Base-by-base conservation (phyloP, 345 rosid species). In the Trapa bicornis region DNA sequence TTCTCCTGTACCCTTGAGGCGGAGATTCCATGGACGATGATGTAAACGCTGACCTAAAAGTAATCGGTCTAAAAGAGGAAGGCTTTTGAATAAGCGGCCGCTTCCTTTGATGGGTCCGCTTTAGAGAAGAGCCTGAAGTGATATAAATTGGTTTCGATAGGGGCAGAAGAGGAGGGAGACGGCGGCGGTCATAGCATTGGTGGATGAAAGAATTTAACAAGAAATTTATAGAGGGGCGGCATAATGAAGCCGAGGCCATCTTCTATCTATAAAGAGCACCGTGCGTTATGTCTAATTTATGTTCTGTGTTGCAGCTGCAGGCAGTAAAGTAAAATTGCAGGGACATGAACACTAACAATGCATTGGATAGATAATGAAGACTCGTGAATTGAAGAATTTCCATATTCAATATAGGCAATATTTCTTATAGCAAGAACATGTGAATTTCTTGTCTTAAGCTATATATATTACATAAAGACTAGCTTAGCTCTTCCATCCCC, bases 1-100 rank as follows among this genome's bases (percentile, higher is more conserved):
- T 89, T 82, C 82, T 87, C 74, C 98, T 78, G 74, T 92, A 92
- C 35, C 96, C 96, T 82, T 87, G 79, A 0, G 99, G 96, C 50
- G 97, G 86, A 76, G 88, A 73, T 22, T 94, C 97, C 96, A 91
- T 91, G 66, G 93, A 79, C 3, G 65, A 60, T 17, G 71, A 38
- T 71, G 72, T 43, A 63, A 69, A 74, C 73, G 41, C 58, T 71
- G 57, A 64, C 32, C 37, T 38, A 52, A 38, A 43, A 61, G 71
- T 37, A 74, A 37, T 1, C 68, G 74, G 53, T 63, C 43, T 1
- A 4, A 58, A 10, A 32, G 37, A 35, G 15, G 60, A 54, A 11
- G 37, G 38, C 15, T 58, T 35, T 38, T 9, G 60, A 5, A 54
- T 9, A 54, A 54, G 33, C 60, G 60, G 33, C 33, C 38, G 63